Base-by-base conservation (phyloP, 352 stramenopile genomes). In the Phytopythium helicoides region DNA sequence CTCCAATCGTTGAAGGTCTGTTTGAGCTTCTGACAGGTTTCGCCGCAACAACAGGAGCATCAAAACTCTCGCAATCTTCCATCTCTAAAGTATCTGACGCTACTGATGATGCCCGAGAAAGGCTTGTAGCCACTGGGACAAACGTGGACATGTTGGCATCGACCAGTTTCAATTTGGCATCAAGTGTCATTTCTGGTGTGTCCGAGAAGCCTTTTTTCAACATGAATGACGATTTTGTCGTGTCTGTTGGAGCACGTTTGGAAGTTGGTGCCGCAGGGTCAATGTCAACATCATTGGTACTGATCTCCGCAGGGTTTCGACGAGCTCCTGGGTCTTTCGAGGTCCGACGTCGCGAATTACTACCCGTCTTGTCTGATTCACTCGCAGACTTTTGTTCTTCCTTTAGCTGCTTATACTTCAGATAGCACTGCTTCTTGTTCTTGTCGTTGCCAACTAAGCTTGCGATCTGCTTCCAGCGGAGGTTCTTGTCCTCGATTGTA, bases 331-430 rank as follows among this genome's bases (percentile, higher is more conserved):
- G 33, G 18, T 28, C 19, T n/a, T 63, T 56, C 2, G 44, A 48
- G 5, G 58, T 62, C 15, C 52, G 48, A 22, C 54, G 53, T 0
- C 56, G 48, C 18, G 44, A 50, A 22, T 18, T 41, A 21, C 35
- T 40, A 19, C 35, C 45, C 6, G 28, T 18, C 25, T 25, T 70
- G 3, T 26, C 44, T 22, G 53, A 21, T 21, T 39, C 42, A 18
- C 47, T 37, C 21, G 65, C 49, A 12, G 62, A 58, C 26, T 66
- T 77, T 34, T 80, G 84, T 45, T 86, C 73, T 25, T 85, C 66
- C 49, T 88, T 89, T 25, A 93, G 65, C 35, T 88, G 68, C 59
- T 93, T 93, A 67, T 93, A 93, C 62, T 93, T 92, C 26, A 89
- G 18, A 52, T 92, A 91, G 62, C 83, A 93, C 37, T 89, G 66